These are phyloP conservation scores for Przewalskia tangutica DNA, from an alignment of 257 asterid genomes.

Conservation along the genomic window DNA sequence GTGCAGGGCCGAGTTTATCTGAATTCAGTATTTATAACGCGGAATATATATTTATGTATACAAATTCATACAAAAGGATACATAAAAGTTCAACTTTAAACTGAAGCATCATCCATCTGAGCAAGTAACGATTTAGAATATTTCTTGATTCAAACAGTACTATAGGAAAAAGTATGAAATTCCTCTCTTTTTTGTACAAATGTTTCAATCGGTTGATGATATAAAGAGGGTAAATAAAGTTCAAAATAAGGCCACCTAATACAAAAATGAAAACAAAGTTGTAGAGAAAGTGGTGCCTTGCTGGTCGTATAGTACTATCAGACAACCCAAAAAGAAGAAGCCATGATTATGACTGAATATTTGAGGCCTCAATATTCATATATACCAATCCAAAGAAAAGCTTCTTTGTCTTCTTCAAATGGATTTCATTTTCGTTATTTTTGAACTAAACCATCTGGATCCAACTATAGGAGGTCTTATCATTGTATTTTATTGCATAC, in stretches of 20 bases:
- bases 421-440: not conserved
- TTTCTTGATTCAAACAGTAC: not conserved
- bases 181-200: not conserved
- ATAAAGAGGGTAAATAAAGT: not conserved
- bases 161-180: not conserved
- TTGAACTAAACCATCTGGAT: not conserved
- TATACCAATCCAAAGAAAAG: not conserved
- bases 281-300: not conserved
- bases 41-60: too few species aligned
- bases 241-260: not conserved
- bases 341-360: constrained; percentile 1
- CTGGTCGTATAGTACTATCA: not conserved
- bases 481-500: not conserved
- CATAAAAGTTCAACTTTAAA: not conserved
- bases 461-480: not conserved
- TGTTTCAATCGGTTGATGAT: not conserved
- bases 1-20: too few species aligned
- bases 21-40: too few species aligned
- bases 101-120: constrained; percentile 1
- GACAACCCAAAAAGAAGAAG: not conserved
- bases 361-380: not conserved
- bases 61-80: not conserved
- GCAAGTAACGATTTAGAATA: not conserved
- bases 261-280: constrained; percentile 1
- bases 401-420: not conserved